phyloP scores from a whole-genome alignment of 176 grass and related monocot species.

The Typha latifolia region DNA sequence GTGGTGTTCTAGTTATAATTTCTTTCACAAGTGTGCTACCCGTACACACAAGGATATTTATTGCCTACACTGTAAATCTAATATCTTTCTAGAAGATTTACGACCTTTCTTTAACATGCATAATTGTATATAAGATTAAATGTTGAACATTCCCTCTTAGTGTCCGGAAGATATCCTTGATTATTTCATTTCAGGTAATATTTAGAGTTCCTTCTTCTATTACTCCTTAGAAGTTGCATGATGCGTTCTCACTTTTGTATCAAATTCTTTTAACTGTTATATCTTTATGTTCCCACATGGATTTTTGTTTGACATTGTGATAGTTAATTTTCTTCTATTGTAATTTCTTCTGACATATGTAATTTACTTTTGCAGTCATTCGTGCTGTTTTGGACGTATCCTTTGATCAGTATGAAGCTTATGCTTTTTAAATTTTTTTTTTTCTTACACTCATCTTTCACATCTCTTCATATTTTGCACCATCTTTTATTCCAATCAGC shows the following conservation, averaged over 20 bases:
- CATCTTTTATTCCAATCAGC: background rate
- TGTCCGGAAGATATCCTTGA: background rate
- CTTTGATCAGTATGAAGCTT: constrained; percentile 35
- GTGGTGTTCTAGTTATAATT: too few relatives aligned
- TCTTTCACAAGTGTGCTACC: too few relatives aligned
- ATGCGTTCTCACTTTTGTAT: too few relatives aligned
- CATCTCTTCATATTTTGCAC: background rate
- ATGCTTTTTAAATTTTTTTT: constrained; percentile 13
- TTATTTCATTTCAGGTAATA: background rate
- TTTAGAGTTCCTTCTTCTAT: too few relatives aligned
- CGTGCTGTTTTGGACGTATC: constrained; percentile 97
- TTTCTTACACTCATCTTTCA: background rate
- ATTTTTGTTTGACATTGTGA: background rate
- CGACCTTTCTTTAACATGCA: background rate
- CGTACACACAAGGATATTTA: too few relatives aligned
- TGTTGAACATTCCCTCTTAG: background rate
- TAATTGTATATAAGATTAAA: background rate
- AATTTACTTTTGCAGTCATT: constrained; percentile 62
- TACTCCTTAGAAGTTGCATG: too few relatives aligned
- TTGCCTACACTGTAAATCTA: too few relatives aligned
- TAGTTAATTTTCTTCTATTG: constrained; percentile 1
- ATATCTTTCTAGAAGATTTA: too few relatives aligned
- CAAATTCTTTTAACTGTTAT: too few relatives aligned
- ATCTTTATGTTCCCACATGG: too few relatives aligned
- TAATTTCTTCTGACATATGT: constrained; percentile 19